Base-by-base conservation (phyloP, 495 filamentous ascomycete species). In the Beverwykella pulmonaria region DNA sequence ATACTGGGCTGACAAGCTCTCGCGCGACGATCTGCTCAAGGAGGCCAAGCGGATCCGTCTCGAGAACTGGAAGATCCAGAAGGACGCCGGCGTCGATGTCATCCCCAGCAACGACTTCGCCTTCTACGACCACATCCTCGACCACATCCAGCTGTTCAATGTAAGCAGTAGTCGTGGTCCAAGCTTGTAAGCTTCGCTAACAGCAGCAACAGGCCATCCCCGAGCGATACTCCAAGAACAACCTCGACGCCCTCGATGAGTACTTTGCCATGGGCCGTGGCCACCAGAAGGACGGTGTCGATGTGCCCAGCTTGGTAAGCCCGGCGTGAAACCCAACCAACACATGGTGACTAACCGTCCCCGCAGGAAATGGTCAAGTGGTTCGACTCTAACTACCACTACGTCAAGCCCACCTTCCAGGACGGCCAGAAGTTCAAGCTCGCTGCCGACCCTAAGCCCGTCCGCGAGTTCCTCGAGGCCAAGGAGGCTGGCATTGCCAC, bases 311-410 rank as follows among this genome's bases (percentile, higher is more conserved):
- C 74, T 83, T 98, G 78, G 84, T 87, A 64, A 67, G 73, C 44
- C 29, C 5, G 32, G 1, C 46, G 67, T 69, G 68, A 70, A 55
- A 39, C 14, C 23, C 14, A 20, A 27, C 25, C 20, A 53, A 4
- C 12, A 29, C 17, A n/a, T 14, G 0, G 15, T 23, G 9, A 54
- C 60, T 68, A 41, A 60, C 60, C 55, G 25, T 56, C 61, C 30
- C 2, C 20, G 9, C 44, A 87, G 83, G 94, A 98, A 84, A 98
- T 98, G 94, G 94, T 98, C 59, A 98, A 98, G 83, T 98, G 95
- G 94, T 98, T 98, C 78, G 94, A 98, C 85, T 96, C 92, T 70
- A 98, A 98, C 88, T 98, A 98, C 87, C 94, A 98, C 86, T 98
- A 98, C 82, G 94, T 98, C 80, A 97, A 97, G 87, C 94, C 94